Percentiles rank a stretch among this genome's conserved stretches.
phyloP scores from a whole-genome alignment of 768 basidiomycete genomes.

The Rubroboletus satanas region DNA sequence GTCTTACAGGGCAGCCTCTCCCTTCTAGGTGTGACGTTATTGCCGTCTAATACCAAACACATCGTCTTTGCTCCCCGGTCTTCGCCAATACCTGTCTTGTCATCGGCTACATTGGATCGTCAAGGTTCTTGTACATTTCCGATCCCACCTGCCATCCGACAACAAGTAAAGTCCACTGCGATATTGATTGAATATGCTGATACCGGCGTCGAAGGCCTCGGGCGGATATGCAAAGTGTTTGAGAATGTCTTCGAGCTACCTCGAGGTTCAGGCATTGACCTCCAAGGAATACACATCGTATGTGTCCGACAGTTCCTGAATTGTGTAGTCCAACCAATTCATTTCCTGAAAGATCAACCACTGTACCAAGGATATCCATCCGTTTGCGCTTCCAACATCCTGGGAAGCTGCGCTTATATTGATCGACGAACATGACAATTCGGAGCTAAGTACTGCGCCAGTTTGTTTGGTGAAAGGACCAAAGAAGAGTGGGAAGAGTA shows the following conservation, averaged over 20 bases:
- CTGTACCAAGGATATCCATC: conserved; percentile 29
- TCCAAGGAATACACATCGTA: conserved; percentile 51
- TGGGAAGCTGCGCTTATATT: conserved; percentile 33
- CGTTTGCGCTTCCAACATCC: conserved; percentile 35
- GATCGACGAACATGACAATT: not conserved
- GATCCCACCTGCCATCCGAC: conserved; percentile 11
- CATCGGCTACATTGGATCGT: conserved; percentile 20
- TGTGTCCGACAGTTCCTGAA: conserved; percentile 10
- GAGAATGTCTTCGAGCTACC: conserved; percentile 58
- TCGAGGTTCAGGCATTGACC: conserved; percentile 38
- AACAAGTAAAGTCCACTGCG: conserved; percentile 32
- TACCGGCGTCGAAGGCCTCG: conserved; percentile 66
- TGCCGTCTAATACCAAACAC: conserved; percentile 39
- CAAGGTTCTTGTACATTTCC: conserved; percentile 13
- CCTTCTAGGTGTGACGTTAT: conserved; percentile 52
- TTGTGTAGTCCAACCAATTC: conserved; percentile 12
- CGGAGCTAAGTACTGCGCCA: conserved; percentile 22
- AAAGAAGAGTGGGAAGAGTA: conserved; percentile 88
- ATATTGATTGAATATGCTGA: conserved; percentile 54
- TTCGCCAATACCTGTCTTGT: conserved; percentile 65
- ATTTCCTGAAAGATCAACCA: conserved; percentile 21
- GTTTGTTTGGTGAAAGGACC: conserved; percentile 77
- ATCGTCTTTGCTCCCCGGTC: conserved; percentile 73
- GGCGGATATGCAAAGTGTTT: conserved; percentile 57
- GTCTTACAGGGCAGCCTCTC: conserved; percentile 61